Conservation (phyloP, 73 alveolate genomes). For the Paramecium tetraurelia region DNA sequence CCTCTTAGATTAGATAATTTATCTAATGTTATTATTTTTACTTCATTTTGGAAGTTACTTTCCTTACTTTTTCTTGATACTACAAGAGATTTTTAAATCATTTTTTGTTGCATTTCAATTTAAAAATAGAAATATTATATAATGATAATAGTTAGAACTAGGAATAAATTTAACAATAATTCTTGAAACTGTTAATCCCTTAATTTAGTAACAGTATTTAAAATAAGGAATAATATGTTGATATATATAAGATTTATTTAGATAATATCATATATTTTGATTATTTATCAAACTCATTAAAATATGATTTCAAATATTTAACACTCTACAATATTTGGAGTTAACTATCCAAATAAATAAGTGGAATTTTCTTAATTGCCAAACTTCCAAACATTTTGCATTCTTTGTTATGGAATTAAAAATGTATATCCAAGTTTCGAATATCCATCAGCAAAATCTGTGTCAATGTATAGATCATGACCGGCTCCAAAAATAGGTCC, state of each 20-base stretch:
- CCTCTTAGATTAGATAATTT: neutral
- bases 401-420: neutral
- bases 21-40: too few species aligned
- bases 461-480: slow-evolving; percentile 52
- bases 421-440: neutral
- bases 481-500: slow-evolving; percentile 70
- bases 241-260: too few species aligned
- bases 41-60: neutral
- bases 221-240: too few species aligned
- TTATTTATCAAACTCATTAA: neutral
- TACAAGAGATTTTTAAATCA: neutral
- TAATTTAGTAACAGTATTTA: neutral
- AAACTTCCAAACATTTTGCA: neutral
- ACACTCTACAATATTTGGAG: neutral
- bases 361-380: too few species aligned
- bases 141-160: too few species aligned
- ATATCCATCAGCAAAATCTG: neutral
- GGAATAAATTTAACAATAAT: too few species aligned
- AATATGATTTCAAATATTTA: neutral
- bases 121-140: too few species aligned
- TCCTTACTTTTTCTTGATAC: neutral
- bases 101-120: neutral
- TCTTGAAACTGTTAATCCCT: too few species aligned
- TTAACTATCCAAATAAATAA: neutral
- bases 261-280: neutral